Base-by-base conservation (phyloP, 805 yeast genomes). In the Starmerella sirachaensis region DNA sequence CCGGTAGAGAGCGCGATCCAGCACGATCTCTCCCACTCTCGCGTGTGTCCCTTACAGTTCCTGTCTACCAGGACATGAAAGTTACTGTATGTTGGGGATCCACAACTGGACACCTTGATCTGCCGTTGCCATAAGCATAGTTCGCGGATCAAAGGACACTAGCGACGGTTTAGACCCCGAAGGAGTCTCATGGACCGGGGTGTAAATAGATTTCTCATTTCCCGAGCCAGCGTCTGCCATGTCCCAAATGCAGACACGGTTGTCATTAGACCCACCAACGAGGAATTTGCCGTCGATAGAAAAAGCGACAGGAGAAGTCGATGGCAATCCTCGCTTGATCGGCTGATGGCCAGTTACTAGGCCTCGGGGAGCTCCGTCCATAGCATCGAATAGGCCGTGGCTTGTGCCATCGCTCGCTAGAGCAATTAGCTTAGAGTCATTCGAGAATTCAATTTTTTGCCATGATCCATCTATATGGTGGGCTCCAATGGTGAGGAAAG, bases 371-470 rank as follows among this genome's bases (percentile, higher is more conserved):
- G 64, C 57, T 14, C 91, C 91, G 49, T 65, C 67, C 45, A 75
- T 77, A 0, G 93, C 77, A 52, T 85, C 93, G 21, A 76, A 53
- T 1, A 85, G 58, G 36, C 76, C 62, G 53, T 79, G 85, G 29
- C 60, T 57, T 4, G 73, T 68, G 16, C 68, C 67, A 20, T 68
- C 68, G 3, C 76, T 65, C 4, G 73, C 69, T 2, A 84, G 56
- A 7, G 82, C 59, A 6, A 86, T 46, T 42, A 65, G 62, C 49
- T 75, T 76, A 18, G 86, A 86, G 52, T 75, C 76, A 52, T 82
- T 82, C 10, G 93, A 74, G 55, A 85, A 82, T 56, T 83, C 93
- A 17, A 82, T 43, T 48, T 75, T 76, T 22, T 68, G 66, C 78
- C 86, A 78, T 2, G 45, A 43, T 20, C 53, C 51, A 13, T 43